Evolutionary conservation across 139 green algal species (phyloP).

Genomic region (Asterochloris sp.): DNA sequence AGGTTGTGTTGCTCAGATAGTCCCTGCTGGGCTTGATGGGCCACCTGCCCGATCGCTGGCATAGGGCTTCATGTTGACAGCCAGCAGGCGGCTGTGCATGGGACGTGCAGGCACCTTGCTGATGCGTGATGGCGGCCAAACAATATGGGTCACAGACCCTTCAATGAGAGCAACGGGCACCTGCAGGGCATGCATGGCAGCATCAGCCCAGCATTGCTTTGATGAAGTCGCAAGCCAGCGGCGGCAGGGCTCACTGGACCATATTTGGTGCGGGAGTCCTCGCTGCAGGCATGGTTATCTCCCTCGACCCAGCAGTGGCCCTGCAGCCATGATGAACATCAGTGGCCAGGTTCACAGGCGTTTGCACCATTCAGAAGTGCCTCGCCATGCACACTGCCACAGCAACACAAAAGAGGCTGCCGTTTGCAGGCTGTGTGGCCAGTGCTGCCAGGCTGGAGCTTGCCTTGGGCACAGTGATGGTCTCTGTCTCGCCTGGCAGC

Average conservation of each 20-base stretch:
- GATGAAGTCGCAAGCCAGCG: background rate
- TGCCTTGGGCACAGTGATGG: constrained; percentile 46
- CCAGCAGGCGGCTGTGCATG: constrained; percentile 79
- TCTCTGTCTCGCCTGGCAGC: constrained; percentile 35
- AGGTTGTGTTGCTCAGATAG: too few species aligned
- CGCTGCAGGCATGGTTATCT: constrained; percentile 56
- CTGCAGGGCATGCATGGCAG: constrained; percentile 16
- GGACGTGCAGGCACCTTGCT: constrained; percentile 44
- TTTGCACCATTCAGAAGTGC: background rate
- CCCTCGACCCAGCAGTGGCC: constrained; percentile 86
- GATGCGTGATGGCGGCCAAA: constrained; percentile 59
- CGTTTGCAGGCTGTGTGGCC: too few species aligned
- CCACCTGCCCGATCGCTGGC: too few species aligned
- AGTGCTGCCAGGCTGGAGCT: background rate
- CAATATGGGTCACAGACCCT: constrained; percentile 46
- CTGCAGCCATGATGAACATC: constrained; percentile 29
- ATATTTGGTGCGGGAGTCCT: constrained; percentile 59
- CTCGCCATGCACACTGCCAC: background rate
- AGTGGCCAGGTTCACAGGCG: background rate
- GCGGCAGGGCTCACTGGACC: constrained; percentile 42
- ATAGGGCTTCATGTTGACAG: constrained; percentile 66
- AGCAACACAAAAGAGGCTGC: background rate
- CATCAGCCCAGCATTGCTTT: background rate
- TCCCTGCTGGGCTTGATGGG: too few species aligned
- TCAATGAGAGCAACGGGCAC: constrained; percentile 68